Evolutionary conservation across 2,329 filamentous ascomycete genomes (phyloP), one percentile per base, ranked within the genome.

Genomic region (Pestalotiopsis sp.): DNA sequence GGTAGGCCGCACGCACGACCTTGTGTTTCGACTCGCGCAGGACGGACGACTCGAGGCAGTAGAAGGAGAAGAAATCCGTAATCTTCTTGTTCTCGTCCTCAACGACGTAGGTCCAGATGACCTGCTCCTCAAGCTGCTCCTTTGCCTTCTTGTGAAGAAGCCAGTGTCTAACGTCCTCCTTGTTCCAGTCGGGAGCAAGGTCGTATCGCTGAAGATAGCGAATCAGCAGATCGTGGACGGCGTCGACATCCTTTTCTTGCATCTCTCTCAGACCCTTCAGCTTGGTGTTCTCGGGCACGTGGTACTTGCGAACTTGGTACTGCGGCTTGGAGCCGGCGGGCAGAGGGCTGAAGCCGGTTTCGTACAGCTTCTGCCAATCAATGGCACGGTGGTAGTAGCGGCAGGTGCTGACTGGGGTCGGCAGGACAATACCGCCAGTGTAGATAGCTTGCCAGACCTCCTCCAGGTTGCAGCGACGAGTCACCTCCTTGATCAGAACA

Each of bases 61-160:
- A 99, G 83, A 98, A 99, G 49, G 94, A 98, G 83, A 98, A 92
- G 83, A 97, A 98, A 81, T 99, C 96, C 49, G 94, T 98, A 77
- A 99, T 93, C 75, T 94, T 94, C 71, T 92, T 88, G 65, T 91
- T 90, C 61, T 89, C 80, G 69, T 87, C 82, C 85, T 95, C 95
- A 14, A 97, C 93, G 11, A 99, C 95, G 73, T 97, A 98, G 2
- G 91, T 91, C 93, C 94, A 99, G 14, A 98, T 91, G 9, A 97
- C 94, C 79, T 95, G 93, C 76, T 97, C 93, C 61, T 86, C 86
- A 1, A 81, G 78, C 25, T 84, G 83, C 17, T 87, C 81, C 45
- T 83, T 80, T 17, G 58, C 31, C 74, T 90, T 89, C 71, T 92
- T 91, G 75, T 95, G 89, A 69, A 96, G 81, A 69, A 98, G 85